Evolutionary conservation across 2,329 filamentous ascomycete species (phyloP).

Genomic region (Exserohilum turcica): DNA sequence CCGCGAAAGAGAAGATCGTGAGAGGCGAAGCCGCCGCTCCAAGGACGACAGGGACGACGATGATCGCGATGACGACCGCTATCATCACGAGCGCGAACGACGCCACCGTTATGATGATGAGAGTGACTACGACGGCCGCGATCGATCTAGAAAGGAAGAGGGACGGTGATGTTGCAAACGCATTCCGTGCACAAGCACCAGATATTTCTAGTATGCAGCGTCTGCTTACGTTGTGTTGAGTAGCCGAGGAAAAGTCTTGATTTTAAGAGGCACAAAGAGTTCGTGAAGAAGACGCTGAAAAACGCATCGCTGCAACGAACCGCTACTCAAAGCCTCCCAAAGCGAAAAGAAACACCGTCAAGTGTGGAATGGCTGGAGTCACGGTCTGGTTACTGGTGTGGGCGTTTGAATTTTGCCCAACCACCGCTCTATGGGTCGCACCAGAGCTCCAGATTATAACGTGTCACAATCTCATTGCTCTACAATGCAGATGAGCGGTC

Average conservation of each 20-base stretch:
- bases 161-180: constrained; percentile 34
- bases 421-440: background rate
- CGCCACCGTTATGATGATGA: constrained; percentile 37
- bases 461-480: background rate
- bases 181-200: background rate
- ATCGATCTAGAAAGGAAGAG: constrained; percentile 29
- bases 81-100: constrained; percentile 21
- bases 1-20: constrained; percentile 36
- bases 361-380: background rate
- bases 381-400: background rate
- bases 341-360: background rate
- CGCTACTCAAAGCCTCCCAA: background rate
- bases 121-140: constrained; percentile 33
- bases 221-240: background rate
- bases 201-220: background rate
- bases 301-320: background rate
- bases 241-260: background rate
- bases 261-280: background rate
- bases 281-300: background rate
- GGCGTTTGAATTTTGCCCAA: background rate
- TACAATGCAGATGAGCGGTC: background rate
- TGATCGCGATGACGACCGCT: constrained; percentile 28
- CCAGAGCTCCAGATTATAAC: background rate
- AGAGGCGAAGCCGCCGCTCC: constrained; percentile 33
- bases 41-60: constrained; percentile 41